Evolutionary conservation across 2,329 filamentous ascomycete species (phyloP).

Genomic region (Fusarium decemcellulare): DNA sequence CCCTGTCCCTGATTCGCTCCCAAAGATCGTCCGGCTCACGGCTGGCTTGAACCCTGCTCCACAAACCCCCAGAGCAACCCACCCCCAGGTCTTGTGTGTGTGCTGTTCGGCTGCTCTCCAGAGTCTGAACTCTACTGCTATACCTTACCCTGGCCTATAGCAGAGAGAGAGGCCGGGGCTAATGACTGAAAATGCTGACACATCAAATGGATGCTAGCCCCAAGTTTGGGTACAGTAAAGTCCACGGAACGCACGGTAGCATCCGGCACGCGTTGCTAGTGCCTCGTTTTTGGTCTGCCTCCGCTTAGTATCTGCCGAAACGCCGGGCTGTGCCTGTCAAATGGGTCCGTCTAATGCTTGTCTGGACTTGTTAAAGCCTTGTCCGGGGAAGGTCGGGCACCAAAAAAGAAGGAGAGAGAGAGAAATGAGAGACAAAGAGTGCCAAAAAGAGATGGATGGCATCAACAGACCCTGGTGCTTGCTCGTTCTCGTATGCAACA

Average conservation of each 20-base stretch:
- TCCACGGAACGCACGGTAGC: background rate
- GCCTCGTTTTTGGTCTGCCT: background rate
- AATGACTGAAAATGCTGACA: slow-evolving; percentile 35
- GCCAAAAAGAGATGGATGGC: too few species aligned
- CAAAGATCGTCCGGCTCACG: slow-evolving; percentile 13
- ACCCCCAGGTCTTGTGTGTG: background rate
- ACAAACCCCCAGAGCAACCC: slow-evolving; percentile 9
- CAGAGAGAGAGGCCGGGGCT: background rate
- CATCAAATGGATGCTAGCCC: slow-evolving; percentile 5
- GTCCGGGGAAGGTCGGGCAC: slow-evolving; percentile 6
- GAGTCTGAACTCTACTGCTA: background rate
- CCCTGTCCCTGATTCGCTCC: slow-evolving; percentile 31
- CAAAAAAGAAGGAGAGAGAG: too few species aligned
- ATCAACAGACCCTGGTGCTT: too few species aligned
- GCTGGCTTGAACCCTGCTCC: slow-evolving; percentile 16
- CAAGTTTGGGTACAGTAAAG: too few species aligned
- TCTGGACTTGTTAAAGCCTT: background rate
- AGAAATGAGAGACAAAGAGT: too few species aligned
- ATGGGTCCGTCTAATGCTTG: background rate
- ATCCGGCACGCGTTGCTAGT: background rate
- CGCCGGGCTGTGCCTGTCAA: slow-evolving; percentile 1
- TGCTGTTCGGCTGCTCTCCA: too few species aligned
- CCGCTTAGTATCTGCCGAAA: background rate
- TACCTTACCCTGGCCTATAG: background rate
- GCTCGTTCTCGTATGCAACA: too few species aligned